Conservation (phyloP, 1,284 basidiomycete genomes). For the Ceratobasidium sp. region DNA sequence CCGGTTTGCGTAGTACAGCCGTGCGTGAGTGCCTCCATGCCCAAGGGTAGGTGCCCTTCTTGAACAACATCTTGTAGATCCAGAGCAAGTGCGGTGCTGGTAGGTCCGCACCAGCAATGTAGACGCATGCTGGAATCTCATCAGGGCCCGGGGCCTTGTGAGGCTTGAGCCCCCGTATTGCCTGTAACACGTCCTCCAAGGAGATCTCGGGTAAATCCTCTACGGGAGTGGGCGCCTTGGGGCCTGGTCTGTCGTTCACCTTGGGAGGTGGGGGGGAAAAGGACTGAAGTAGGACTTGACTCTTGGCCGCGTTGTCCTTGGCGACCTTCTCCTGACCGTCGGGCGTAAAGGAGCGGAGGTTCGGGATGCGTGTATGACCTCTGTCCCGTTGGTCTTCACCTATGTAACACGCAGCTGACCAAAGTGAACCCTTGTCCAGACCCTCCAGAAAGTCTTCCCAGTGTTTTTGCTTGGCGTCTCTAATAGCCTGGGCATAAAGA, state of each 20-base stretch:
- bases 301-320: conserved; percentile 33
- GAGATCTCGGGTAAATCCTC: conserved; percentile 6
- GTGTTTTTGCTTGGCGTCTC: conserved; percentile 34
- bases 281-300: conserved; percentile 19
- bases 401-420: conserved; percentile 41
- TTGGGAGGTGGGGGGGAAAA: conserved; percentile 48
- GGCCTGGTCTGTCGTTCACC: not conserved
- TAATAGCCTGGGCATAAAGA: conserved; percentile 21
- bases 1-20: conserved; percentile 29
- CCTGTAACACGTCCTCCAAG: conserved; percentile 10
- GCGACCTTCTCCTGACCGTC: not conserved
- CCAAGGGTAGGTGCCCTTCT: conserved; percentile 3
- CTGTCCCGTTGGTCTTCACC: not conserved
- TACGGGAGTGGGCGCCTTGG: not conserved
- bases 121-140: conserved; percentile 58
- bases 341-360: not conserved
- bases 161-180: conserved; percentile 41
- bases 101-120: conserved; percentile 52
- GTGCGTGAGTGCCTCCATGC: conserved; percentile 31
- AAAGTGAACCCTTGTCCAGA: conserved; percentile 28
- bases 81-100: conserved; percentile 53
- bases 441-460: conserved; percentile 46
- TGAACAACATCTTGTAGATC: conserved; percentile 31
- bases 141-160: conserved; percentile 59
- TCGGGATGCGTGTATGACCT: conserved; percentile 30